Evolutionary conservation across 2,329 filamentous ascomycete species (phyloP).

Genomic region (Botrytis elliptica): DNA sequence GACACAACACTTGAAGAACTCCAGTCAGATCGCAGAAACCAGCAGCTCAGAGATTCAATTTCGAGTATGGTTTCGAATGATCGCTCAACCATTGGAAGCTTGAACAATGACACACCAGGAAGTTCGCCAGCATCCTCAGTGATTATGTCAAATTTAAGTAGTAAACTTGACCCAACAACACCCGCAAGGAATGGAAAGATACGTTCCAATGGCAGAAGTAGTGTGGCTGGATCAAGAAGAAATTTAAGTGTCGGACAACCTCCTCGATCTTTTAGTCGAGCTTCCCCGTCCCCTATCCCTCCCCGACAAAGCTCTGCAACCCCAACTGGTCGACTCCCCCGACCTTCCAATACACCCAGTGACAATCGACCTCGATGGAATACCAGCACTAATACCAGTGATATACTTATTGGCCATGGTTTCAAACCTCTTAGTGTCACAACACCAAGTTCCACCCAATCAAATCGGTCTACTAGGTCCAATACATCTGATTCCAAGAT

Average conservation of each 20-base stretch:
- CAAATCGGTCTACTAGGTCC: slow-evolving; percentile 27
- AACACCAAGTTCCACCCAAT: slow-evolving; percentile 35
- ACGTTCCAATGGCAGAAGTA: slow-evolving; percentile 30
- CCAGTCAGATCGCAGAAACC: slow-evolving; percentile 58
- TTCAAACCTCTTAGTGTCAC: slow-evolving; percentile 62
- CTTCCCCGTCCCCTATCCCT: slow-evolving; percentile 40
- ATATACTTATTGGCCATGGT: slow-evolving; percentile 66
- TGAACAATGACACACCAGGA: slow-evolving; percentile 46
- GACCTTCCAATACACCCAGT: slow-evolving; percentile 46
- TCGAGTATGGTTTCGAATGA: slow-evolving; percentile 71
- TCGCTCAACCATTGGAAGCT: slow-evolving; percentile 49
- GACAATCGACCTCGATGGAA: slow-evolving; percentile 72
- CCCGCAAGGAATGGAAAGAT: slow-evolving; percentile 38
- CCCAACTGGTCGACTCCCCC: slow-evolving; percentile 47
- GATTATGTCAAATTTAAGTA: slow-evolving; percentile 52
- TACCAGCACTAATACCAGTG: slow-evolving; percentile 59
- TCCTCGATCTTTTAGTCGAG: slow-evolving; percentile 46
- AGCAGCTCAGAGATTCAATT: slow-evolving; percentile 85
- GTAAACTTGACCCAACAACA: slow-evolving; percentile 36
- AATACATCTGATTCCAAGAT: slow-evolving; percentile 34
- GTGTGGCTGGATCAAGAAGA: slow-evolving; percentile 46
- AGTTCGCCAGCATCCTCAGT: slow-evolving; percentile 67
- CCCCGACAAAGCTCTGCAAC: slow-evolving; percentile 49
- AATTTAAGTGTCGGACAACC: slow-evolving; percentile 41
- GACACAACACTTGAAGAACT: slow-evolving; percentile 74